These are phyloP conservation scores for Senna siamea DNA, from an alignment of 306 rosid genomes.

Conservation along the genomic window DNA sequence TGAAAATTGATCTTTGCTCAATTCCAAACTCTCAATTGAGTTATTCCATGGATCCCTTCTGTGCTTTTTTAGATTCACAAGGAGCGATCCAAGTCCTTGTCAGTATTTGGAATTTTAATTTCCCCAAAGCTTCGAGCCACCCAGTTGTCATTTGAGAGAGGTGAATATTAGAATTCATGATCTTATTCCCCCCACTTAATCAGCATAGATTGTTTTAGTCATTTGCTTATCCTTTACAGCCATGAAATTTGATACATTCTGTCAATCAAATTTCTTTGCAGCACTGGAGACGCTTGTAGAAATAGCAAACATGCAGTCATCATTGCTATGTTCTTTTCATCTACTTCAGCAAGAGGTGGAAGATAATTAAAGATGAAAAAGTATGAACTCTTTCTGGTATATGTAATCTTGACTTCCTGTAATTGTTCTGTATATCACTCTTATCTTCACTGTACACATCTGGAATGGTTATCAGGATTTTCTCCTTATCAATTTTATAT, in stretches of 20 bases:
- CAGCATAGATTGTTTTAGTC: constrained; percentile 15
- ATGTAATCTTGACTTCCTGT: constrained; percentile 17
- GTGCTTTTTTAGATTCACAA: constrained; percentile 55
- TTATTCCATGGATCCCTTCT: constrained; percentile 27
- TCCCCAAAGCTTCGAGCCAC: constrained; percentile 88
- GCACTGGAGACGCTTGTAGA: constrained; percentile 78
- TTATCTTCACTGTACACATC: neutral
- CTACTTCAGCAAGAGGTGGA: constrained; percentile 60
- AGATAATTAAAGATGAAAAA: constrained; percentile 48
- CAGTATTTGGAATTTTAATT: constrained; percentile 77
- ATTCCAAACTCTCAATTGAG: constrained; percentile 29
- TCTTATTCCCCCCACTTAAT: constrained; percentile 25
- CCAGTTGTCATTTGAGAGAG: constrained; percentile 88
- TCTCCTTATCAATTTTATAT: too few relatives aligned
- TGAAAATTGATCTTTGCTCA: constrained; percentile 4
- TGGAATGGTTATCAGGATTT: neutral
- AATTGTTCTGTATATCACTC: constrained; percentile 3
- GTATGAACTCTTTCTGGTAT: constrained; percentile 33
- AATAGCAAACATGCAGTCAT: constrained; percentile 72
- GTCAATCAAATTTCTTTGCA: constrained; percentile 43
- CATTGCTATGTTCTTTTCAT: constrained; percentile 55
- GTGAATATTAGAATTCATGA: constrained; percentile 42
- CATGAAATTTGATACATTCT: constrained; percentile 37
- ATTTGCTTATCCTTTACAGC: constrained; percentile 19
- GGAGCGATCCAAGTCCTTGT: constrained; percentile 67